Evolutionary conservation across 2,329 filamentous ascomycete species (phyloP), one percentile per base, ranked within the genome.

Genomic region (Fusarium tanahbumbuense): DNA sequence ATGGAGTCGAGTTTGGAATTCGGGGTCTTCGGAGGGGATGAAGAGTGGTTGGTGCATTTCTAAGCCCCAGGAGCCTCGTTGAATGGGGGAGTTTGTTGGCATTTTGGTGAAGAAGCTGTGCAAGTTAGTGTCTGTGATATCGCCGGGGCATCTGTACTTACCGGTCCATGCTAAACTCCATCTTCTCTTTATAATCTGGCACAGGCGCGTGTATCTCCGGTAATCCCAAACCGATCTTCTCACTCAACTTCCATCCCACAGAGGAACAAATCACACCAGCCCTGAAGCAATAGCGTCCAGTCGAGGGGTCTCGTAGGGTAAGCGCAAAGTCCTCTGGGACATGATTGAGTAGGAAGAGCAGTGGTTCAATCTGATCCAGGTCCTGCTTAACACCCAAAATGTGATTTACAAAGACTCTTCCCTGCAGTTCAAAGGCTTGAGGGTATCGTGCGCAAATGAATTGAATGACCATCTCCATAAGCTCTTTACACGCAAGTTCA

Each of bases 131-230:
- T 9, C 8, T 4, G 25, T 23, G 23, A 6, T 23, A 23, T 23
- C 5, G 23, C 23, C 9, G 8, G 3, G 7, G 1, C 6, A 10
- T 1, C 9, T 4, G 8, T 15, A 75, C 86, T 53, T 80, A 93
- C 87, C 92, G 85, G 75, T 97, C 93, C 91, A 97, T 94, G 42
- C 91, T 94, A 68, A 93, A 92, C 40, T 91, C 87, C 91, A 97
- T 94, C 82, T 94, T 97, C 77, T 93, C 91, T 71, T 92, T 92
- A 78, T 95, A 97, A 73, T 96, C 92, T 0, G 93, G 93, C 23
- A 97, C 91, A 1, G 87, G 85, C 2, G 81, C 81, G 76, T 97
- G 93, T 64, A 97, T 95, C 60, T 89, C 86, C 13, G 89, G 83
- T 16, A 97, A 81, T 23, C 86, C 85, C 70, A 90, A 79, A 0